These are phyloP conservation scores for Penicillium herquei DNA, from an alignment of 495 filamentous ascomycete genomes.

Conservation along the genomic window DNA sequence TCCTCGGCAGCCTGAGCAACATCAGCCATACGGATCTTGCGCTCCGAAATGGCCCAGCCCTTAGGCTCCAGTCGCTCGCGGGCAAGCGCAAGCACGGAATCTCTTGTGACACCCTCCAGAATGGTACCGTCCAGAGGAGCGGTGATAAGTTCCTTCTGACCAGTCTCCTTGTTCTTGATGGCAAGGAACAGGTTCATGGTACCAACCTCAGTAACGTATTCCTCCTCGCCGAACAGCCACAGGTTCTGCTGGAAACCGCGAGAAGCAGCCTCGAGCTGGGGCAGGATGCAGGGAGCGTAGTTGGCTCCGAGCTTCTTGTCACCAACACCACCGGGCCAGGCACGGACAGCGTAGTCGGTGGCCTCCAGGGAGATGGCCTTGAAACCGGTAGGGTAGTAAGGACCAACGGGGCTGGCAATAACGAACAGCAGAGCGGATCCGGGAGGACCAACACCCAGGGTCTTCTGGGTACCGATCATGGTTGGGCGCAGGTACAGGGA, in stretches of 20 bases:
- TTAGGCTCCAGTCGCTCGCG: conserved; percentile 76
- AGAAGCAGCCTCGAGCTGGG: conserved; percentile 84
- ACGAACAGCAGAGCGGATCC: conserved; percentile 88
- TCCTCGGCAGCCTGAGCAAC: conserved; percentile 76
- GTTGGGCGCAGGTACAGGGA: conserved; percentile 93
- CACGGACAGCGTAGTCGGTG: conserved; percentile 90
- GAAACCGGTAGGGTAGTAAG: conserved; percentile 97
- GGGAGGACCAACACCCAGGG: conserved; percentile 86
- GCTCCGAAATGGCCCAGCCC: conserved; percentile 85
- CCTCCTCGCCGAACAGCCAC: conserved; percentile 93
- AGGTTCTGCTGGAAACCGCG: conserved; percentile 96
- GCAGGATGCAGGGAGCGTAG: conserved; percentile 94
- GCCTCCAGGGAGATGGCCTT: conserved; percentile 93
- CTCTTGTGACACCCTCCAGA: conserved; percentile 87
- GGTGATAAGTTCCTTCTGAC: conserved; percentile 85
- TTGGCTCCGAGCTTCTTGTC: conserved; percentile 98
- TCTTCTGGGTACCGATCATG: conserved; percentile 93
- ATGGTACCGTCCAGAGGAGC: conserved; percentile 97
- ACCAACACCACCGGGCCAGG: conserved; percentile 95
- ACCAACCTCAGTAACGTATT: conserved; percentile 92
- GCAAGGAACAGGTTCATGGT: conserved; percentile 97
- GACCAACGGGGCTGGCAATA: conserved; percentile 94
- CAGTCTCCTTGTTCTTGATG: conserved; percentile 74
- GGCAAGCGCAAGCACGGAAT: conserved; percentile 80
- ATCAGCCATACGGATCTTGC: conserved; percentile 85